Evolutionary conservation across 1,139 yeast genomes (phyloP).

Genomic region (Sugiyamaella pinicola): DNA sequence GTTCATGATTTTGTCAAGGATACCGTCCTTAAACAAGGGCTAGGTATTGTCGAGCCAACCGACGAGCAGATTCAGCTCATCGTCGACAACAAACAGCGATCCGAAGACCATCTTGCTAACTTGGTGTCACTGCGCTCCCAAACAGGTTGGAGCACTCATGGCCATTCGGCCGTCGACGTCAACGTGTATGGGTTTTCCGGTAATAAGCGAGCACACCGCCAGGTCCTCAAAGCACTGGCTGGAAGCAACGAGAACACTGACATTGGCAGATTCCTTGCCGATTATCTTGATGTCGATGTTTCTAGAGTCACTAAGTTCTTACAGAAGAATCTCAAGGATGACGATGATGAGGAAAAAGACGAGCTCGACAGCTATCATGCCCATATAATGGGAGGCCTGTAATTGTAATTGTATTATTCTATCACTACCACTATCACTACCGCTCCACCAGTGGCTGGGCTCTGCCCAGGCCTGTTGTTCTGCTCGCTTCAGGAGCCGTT

Average conservation of each 20-base stretch:
- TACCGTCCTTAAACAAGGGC: constrained; percentile 55
- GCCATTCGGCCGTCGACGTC: constrained; percentile 89
- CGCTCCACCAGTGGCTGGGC: not conserved
- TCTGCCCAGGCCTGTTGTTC: not conserved
- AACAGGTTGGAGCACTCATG: constrained; percentile 87
- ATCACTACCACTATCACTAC: not conserved
- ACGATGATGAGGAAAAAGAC: constrained; percentile 16
- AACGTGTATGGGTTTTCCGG: constrained; percentile 76
- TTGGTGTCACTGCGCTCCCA: constrained; percentile 66
- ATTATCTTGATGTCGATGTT: constrained; percentile 58
- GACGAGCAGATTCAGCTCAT: constrained; percentile 33
- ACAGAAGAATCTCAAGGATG: constrained; percentile 18
- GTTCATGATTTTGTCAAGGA: constrained; percentile 50
- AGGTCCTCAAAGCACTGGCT: constrained; percentile 50
- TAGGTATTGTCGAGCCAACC: constrained; percentile 62
- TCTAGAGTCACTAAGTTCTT: constrained; percentile 50
- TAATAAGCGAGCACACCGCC: constrained; percentile 46
- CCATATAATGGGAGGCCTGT: constrained; percentile 4
- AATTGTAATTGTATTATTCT: not conserved
- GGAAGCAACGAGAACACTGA: constrained; percentile 88
- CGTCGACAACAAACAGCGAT: constrained; percentile 23
- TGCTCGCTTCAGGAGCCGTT: not conserved
- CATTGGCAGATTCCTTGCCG: constrained; percentile 69
- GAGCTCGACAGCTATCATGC: constrained; percentile 19
- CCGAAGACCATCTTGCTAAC: constrained; percentile 43